phyloP scores from a whole-genome alignment of 1,284 basidiomycete genomes.

The Rhodotorula sp. region DNA sequence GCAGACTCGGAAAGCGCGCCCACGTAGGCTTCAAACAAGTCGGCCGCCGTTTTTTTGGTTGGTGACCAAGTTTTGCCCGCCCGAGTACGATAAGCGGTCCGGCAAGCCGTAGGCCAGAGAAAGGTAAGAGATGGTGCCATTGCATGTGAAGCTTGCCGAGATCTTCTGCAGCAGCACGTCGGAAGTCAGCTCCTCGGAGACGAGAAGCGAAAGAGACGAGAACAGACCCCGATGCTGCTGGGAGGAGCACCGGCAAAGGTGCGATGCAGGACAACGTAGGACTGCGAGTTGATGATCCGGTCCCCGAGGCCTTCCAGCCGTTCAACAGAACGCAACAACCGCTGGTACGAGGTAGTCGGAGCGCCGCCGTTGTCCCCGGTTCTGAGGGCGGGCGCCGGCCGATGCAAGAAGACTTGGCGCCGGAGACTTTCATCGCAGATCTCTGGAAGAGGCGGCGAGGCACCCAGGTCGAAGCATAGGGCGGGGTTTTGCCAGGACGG shows the following conservation, averaged over 20 bases:
- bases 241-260: too few species aligned
- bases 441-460: background rate
- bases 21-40: background rate
- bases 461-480: background rate
- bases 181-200: too few species aligned
- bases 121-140: background rate
- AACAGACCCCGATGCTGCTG: too few species aligned
- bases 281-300: background rate
- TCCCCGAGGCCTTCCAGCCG: background rate
- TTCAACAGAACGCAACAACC: background rate
- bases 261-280: background rate
- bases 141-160: background rate
- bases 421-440: background rate
- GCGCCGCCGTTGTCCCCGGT: too few species aligned
- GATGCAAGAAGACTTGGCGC: background rate
- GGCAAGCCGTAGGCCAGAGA: background rate
- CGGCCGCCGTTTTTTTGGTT: background rate
- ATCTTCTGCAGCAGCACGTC: background rate
- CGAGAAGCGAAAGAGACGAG: too few species aligned
- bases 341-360: background rate
- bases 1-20: background rate
- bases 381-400: background rate
- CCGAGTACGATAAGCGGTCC: background rate
- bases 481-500: background rate
- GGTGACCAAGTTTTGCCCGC: background rate